These are phyloP conservation scores for Neoboletus magnificus DNA, from an alignment of 768 basidiomycete species.

Conservation along the genomic window DNA sequence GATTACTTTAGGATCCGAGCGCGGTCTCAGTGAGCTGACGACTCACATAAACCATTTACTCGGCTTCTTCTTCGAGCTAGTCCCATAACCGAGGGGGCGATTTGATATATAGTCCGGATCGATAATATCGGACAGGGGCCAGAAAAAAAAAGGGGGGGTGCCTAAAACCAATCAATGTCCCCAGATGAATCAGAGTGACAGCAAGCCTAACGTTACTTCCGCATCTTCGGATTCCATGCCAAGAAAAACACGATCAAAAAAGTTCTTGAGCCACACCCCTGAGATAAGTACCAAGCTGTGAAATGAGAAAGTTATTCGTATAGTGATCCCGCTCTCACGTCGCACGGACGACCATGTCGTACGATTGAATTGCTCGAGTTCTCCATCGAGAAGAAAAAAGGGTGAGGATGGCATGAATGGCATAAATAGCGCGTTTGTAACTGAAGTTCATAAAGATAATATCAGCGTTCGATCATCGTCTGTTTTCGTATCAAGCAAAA, in stretches of 20 bases:
- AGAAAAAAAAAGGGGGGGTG: not conserved
- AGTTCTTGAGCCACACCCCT: not conserved
- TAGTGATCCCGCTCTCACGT: slow-evolving; percentile 7
- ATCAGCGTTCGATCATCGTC: slow-evolving; percentile 10
- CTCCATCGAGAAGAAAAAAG: not conserved
- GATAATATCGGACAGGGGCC: not conserved
- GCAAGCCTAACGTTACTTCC: not conserved
- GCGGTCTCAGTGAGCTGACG: not conserved
- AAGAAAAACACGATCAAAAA: not conserved
- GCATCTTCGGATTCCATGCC: not conserved
- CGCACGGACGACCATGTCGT: not conserved
- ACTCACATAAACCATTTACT: not conserved
- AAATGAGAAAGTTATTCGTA: not conserved
- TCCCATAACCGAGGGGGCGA: not conserved
- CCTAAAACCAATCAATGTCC: not conserved
- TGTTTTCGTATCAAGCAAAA: slow-evolving; percentile 1
- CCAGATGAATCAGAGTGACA: not conserved
- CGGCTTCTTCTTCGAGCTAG: not conserved
- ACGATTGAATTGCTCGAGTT: not conserved
- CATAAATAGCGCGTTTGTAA: slow-evolving; percentile 23
- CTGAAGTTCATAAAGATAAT: slow-evolving; percentile 26
- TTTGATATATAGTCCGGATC: not conserved
- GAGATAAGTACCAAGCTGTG: not conserved
- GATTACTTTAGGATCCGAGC: not conserved
- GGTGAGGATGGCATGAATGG: slow-evolving; percentile 9